Evolutionary conservation across 1,284 basidiomycete species (phyloP), one percentile per base, ranked within the genome.

Genomic region (Calocybe gambosa): DNA sequence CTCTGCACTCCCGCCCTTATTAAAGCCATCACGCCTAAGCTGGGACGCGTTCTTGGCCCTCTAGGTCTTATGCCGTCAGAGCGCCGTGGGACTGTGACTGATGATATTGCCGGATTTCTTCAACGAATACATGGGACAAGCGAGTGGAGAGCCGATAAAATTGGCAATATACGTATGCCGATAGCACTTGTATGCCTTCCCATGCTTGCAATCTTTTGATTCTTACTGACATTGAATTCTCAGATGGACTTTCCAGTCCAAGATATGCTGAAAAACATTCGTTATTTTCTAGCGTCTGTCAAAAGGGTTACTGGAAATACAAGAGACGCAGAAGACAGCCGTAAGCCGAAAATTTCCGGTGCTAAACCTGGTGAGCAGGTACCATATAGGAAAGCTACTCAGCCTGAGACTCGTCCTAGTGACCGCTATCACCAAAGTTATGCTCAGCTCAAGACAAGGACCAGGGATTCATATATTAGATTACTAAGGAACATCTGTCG

Each of bases 1-100:
- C 75, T 99, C 19, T 88, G 86, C 43, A 93, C 91, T 0, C 81
- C 89, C 3, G 75, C 79, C 13, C 78, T 97, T 58, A 80, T 96
- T 47, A 78, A 82, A 21, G 68, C 79, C 26, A 89, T 98, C 50
- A 84, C 88, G 19, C 82, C 85, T 10, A 80, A 79, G 56, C 75
- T 98, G 5, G 94, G 93, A 26, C 84, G 94, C 55, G 80, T 91
- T 50, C 76, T 99, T 20, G 96, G 95, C 60, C 94, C 93, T 35
- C 84, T 91, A 50, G 94, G 94, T 51, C 68, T 99, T 44, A 98
- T 99, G 93, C 95, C 95, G 12, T 90, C 89, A 6, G 87, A 87
- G 51, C 86, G 94, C 65, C 79, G 95, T 54, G 95, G 95, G 2
- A 96, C 94, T 0, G 95, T 98, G 6, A 90, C 89, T 0, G 86